Evolutionary conservation across 148 eudicot genomes (phyloP).

Genomic region (Amaranthus hypochondriacus): DNA sequence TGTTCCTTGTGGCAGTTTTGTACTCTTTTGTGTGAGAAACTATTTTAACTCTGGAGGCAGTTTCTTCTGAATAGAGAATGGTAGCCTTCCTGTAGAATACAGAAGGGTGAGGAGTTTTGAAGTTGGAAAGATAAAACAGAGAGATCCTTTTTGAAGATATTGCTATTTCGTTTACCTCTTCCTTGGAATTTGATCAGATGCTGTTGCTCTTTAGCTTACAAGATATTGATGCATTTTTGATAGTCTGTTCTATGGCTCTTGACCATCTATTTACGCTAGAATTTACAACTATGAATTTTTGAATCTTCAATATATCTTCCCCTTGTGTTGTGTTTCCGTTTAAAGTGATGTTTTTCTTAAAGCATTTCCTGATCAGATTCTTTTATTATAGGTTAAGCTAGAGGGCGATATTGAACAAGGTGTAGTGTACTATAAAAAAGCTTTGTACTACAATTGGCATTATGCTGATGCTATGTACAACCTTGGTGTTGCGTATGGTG

Average conservation of each 20-base stretch:
- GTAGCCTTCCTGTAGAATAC: not conserved
- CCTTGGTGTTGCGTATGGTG: slow-evolving; percentile 99
- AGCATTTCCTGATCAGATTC: slow-evolving; percentile 8
- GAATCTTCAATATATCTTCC: not conserved
- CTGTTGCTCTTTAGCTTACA: not conserved
- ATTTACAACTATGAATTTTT: not conserved
- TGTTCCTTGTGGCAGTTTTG: not conserved
- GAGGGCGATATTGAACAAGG: slow-evolving; percentile 94
- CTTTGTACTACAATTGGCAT: slow-evolving; percentile 93
- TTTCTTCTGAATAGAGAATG: not conserved
- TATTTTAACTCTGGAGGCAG: not conserved
- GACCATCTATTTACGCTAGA: not conserved
- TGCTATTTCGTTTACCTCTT: not conserved
- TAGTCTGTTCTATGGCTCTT: not conserved
- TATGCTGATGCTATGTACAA: slow-evolving; percentile 99
- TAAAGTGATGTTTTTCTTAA: slow-evolving; percentile 1
- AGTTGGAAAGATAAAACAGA: not conserved
- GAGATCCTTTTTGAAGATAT: not conserved
- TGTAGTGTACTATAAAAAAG: slow-evolving; percentile 86
- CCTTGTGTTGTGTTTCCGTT: not conserved
- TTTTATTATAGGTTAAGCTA: slow-evolving; percentile 62
- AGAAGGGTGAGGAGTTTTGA: not conserved
- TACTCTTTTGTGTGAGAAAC: not conserved
- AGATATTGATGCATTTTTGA: not conserved
- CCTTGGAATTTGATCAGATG: not conserved